phyloP scores from a whole-genome alignment of 2,329 filamentous ascomycete species.

The Pseudogymnoascus sp. region DNA sequence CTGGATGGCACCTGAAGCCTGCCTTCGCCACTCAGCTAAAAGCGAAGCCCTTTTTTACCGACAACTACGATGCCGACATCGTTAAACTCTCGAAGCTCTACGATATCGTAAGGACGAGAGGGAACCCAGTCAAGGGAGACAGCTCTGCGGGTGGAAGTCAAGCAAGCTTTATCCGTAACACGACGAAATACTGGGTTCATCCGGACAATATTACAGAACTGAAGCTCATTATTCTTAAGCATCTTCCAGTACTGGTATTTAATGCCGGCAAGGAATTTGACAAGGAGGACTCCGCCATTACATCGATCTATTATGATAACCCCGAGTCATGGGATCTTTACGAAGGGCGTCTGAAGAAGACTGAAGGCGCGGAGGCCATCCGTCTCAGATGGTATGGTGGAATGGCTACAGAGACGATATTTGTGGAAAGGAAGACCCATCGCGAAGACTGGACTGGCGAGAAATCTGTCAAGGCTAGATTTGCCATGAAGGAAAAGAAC shows the following conservation, averaged over 20 bases:
- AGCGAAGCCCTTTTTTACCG: conserved; percentile 96
- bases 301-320: conserved; percentile 98
- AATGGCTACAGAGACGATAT: conserved; percentile 91
- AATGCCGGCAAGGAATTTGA: conserved; percentile 97
- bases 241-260: conserved; percentile 93
- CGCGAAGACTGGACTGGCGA: conserved; percentile 98
- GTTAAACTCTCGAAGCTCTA: conserved; percentile 92
- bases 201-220: conserved; percentile 96
- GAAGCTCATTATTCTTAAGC: conserved; percentile 96
- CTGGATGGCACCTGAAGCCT: conserved; percentile 82
- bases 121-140: conserved; percentile 87
- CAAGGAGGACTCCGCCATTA: conserved; percentile 81
- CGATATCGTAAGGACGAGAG: conserved; percentile 85
- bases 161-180: conserved; percentile 92
- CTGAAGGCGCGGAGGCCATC: conserved; percentile 92
- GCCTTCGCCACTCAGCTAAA: conserved; percentile 94
- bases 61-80: conserved; percentile 95
- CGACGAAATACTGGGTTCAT: conserved; percentile 99
- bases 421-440: conserved; percentile 96
- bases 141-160: conserved; percentile 83
- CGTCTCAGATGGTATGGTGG: conserved; percentile 95
- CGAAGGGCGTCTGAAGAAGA: conserved; percentile 90
- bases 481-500: conserved; percentile 92
- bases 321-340: conserved; percentile 90
- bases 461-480: conserved; percentile 96